Conservation (phyloP, 2,329 filamentous ascomycete species). For the Alternaria ventricosa region DNA sequence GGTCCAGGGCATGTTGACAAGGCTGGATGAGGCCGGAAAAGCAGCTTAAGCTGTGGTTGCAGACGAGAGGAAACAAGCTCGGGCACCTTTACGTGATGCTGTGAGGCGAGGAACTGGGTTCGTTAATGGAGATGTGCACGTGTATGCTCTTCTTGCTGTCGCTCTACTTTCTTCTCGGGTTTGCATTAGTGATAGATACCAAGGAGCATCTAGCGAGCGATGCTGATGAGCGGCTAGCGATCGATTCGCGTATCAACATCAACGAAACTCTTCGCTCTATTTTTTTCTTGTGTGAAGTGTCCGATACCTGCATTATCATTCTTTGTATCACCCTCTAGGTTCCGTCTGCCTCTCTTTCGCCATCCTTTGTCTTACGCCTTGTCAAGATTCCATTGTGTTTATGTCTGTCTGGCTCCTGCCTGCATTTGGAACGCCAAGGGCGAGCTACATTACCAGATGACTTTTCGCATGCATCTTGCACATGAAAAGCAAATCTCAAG, state of each 20-base stretch:
- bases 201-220: background rate
- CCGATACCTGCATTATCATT: background rate
- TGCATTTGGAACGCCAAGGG: background rate
- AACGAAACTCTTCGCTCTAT: background rate
- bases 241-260: background rate
- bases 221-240: background rate
- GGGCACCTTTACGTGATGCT: background rate
- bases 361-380: background rate
- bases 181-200: background rate
- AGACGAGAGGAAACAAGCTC: background rate
- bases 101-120: background rate
- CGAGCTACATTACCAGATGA: background rate
- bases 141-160: background rate
- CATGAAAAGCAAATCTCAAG: background rate
- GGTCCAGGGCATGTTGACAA: slow-evolving; percentile 70
- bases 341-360: background rate
- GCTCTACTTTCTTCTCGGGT: background rate
- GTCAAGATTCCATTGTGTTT: background rate
- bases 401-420: background rate
- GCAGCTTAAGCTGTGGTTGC: slow-evolving; percentile 11
- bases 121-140: background rate
- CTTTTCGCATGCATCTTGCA: background rate
- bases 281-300: background rate
- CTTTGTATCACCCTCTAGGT: background rate
- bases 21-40: slow-evolving; percentile 62